A percentile compares a stretch with the other conserved stretches of the same genome.
Conservation (phyloP, 1,284 basidiomycete species). For the Sporisorium exsertum region DNA sequence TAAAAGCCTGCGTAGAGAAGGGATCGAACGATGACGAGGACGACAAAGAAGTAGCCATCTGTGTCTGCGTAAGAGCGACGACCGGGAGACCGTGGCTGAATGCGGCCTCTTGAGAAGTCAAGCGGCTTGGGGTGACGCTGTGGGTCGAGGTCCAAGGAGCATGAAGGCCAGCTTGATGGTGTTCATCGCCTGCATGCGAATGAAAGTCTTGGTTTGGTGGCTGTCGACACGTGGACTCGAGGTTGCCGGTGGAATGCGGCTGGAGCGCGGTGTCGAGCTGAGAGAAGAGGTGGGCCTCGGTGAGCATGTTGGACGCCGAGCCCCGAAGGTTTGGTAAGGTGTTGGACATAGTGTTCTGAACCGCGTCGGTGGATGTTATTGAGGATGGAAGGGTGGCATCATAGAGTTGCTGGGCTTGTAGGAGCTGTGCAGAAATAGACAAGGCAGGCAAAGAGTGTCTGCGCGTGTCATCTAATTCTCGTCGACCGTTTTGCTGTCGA, state of each 20-base stretch:
- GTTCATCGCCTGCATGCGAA: background rate
- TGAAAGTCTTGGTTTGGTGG: slow-evolving; percentile 2
- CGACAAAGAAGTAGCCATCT: slow-evolving; percentile 3
- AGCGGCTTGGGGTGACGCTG: background rate
- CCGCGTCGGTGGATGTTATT: slow-evolving; percentile 4
- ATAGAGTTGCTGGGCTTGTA: slow-evolving; percentile 28
- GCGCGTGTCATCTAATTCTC: slow-evolving; percentile 12
- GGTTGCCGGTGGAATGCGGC: background rate
- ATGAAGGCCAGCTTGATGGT: background rate
- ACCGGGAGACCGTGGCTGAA: slow-evolving; percentile 15
- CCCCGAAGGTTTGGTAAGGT: slow-evolving; percentile 12
- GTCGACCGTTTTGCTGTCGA: slow-evolving; percentile 28
- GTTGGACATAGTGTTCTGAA: slow-evolving; percentile 3
- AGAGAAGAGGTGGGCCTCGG: slow-evolving; percentile 1
- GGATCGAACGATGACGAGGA: slow-evolving; percentile 12
- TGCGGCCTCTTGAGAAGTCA: background rate
- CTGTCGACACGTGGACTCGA: slow-evolving; percentile 5
- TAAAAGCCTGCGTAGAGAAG: slow-evolving; percentile 11
- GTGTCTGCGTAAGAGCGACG: background rate
- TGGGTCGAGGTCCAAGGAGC: slow-evolving; percentile 7
- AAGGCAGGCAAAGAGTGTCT: slow-evolving; percentile 21
- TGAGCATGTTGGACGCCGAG: background rate
- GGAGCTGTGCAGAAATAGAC: slow-evolving; percentile 20
- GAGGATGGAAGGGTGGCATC: background rate
- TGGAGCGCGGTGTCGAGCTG: background rate